Evolutionary conservation across 2,329 filamentous ascomycete species (phyloP).

Genomic region (Arthrobotrys entomopaga): DNA sequence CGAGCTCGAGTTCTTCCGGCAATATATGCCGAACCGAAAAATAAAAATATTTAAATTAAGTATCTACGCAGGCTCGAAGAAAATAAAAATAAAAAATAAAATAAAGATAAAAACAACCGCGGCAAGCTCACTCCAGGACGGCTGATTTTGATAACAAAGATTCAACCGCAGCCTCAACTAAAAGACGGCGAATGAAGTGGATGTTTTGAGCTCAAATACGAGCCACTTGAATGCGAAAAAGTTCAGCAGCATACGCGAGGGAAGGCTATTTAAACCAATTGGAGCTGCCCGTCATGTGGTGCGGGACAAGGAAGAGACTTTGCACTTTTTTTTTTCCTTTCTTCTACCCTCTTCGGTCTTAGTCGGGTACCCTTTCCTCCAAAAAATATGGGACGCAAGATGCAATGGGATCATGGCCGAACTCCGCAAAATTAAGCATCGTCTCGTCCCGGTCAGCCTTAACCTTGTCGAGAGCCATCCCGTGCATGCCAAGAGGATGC

Average conservation of each 20-base stretch:
- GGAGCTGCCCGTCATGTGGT: conserved; percentile 23
- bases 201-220: too few species aligned
- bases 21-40: background rate
- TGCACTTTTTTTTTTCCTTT: conserved; percentile 21
- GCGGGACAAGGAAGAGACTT: conserved; percentile 27
- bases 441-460: conserved; percentile 21
- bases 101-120: conserved; percentile 3
- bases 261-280: conserved; percentile 35
- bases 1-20: background rate
- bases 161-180: too few species aligned
- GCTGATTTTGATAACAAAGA: too few species aligned
- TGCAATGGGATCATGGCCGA: conserved; percentile 31
- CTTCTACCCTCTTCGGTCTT: conserved; percentile 9
- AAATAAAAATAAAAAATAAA: background rate
- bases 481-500: conserved; percentile 16
- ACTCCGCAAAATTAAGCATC: conserved; percentile 34
- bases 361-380: conserved; percentile 8
- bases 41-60: too few species aligned
- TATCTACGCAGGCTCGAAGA: too few species aligned
- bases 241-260: background rate
- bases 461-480: conserved; percentile 37
- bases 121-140: background rate
- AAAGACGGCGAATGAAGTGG: too few species aligned
- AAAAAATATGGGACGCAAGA: conserved; percentile 18
- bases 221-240: background rate